These are phyloP conservation scores for Myrica gale DNA, from an alignment of 306 rosid species.

Conservation along the genomic window DNA sequence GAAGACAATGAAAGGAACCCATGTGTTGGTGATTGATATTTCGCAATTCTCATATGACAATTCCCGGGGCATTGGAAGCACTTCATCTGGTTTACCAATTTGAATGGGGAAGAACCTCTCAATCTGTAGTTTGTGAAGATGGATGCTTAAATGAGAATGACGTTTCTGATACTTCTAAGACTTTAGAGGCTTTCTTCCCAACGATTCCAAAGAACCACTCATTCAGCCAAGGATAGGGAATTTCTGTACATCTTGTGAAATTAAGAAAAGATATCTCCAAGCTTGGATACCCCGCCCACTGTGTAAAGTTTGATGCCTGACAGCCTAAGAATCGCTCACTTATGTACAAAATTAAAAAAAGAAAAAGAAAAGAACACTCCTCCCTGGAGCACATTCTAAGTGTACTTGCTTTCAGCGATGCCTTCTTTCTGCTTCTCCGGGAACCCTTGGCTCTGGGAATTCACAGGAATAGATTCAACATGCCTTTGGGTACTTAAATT, in stretches of 20 bases:
- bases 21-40: no score
- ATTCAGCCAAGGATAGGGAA: not conserved
- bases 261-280: conserved; percentile 6
- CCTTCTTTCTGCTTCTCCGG: conserved; percentile 47
- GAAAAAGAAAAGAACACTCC: conserved; percentile 26
- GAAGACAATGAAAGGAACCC: no score
- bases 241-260: conserved; percentile 3
- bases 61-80: no score
- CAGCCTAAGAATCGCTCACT: not conserved
- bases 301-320: conserved; percentile 11
- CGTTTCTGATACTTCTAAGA: conserved; percentile 5
- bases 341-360: not conserved
- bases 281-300: conserved; percentile 19
- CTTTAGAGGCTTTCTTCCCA: conserved; percentile 1
- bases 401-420: conserved; percentile 28
- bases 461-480: conserved; percentile 31
- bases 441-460: conserved; percentile 27
- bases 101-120: not conserved
- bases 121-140: not conserved
- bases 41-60: no score
- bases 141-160: not conserved
- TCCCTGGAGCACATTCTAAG: conserved; percentile 14
- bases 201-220: not conserved
- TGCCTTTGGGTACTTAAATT: conserved; percentile 35
- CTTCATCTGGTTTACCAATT: not conserved